Evolutionary conservation across 345 rosid species (phyloP).

Genomic region (Lumnitzera racemosa): DNA sequence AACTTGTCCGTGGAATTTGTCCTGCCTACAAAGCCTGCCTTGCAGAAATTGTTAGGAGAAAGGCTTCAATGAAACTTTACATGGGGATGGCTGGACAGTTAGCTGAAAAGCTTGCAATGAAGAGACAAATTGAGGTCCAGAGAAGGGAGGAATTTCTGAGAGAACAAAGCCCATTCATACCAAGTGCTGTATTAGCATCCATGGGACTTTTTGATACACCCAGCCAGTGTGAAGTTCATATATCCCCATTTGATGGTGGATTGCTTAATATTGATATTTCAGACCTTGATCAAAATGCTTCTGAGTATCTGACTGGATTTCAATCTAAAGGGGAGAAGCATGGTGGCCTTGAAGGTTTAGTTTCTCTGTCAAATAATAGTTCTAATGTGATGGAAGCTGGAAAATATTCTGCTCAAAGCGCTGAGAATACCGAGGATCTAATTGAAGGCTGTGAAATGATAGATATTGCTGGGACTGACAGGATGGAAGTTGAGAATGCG

Average conservation of each 20-base stretch:
- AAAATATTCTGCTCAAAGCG: slow-evolving; percentile 24
- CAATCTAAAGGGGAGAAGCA: slow-evolving; percentile 46
- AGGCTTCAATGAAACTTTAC: slow-evolving; percentile 88
- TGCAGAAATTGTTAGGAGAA: slow-evolving; percentile 90
- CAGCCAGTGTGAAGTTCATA: slow-evolving; percentile 84
- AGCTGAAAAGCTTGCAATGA: slow-evolving; percentile 91
- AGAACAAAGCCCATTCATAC: slow-evolving; percentile 54
- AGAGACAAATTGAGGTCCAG: slow-evolving; percentile 79
- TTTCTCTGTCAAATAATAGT: slow-evolving; percentile 55
- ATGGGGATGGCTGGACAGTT: slow-evolving; percentile 98
- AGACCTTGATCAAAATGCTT: slow-evolving; percentile 72
- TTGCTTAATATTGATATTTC: slow-evolving; percentile 73
- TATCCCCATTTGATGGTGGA: slow-evolving; percentile 71
- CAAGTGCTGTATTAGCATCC: slow-evolving; percentile 67
- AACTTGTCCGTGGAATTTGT: slow-evolving; percentile 66
- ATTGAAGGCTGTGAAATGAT: slow-evolving; percentile 58
- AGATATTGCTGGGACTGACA: slow-evolving; percentile 94
- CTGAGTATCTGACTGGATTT: slow-evolving; percentile 62
- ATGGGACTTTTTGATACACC: slow-evolving; percentile 90
- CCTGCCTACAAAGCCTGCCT: slow-evolving; percentile 97
- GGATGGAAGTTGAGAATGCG: slow-evolving; percentile 94
- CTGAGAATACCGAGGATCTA: slow-evolving; percentile 40
- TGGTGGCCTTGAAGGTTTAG: slow-evolving; percentile 43
- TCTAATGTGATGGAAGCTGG: slow-evolving; percentile 35
- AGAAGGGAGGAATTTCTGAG: slow-evolving; percentile 84